These are phyloP conservation scores for Komagataella mondaviorum DNA, from an alignment of 805 yeast species.

Conservation along the genomic window DNA sequence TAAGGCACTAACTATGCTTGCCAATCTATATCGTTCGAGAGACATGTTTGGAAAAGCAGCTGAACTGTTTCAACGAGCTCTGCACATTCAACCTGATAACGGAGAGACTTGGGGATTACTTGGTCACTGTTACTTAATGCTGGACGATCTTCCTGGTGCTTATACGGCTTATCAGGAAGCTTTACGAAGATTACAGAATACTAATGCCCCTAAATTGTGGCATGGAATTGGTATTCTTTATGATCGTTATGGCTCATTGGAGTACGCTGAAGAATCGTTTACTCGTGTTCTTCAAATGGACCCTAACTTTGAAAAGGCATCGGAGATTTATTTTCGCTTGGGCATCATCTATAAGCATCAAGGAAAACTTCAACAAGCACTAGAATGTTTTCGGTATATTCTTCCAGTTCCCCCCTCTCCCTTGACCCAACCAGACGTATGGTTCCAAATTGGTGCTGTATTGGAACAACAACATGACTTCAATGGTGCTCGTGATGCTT, in stretches of 20 bases:
- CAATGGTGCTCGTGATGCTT: conserved; percentile 87
- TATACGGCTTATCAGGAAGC: conserved; percentile 97
- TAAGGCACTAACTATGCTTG: conserved; percentile 73
- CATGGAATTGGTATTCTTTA: conserved; percentile 96
- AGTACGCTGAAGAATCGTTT: conserved; percentile 97
- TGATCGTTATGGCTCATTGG: conserved; percentile 91
- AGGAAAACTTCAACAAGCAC: conserved; percentile 69
- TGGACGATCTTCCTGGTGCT: conserved; percentile 91
- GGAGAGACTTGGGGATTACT: conserved; percentile 96
- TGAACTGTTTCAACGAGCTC: conserved; percentile 80
- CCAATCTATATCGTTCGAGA: conserved; percentile 75
- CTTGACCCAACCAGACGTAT: conserved; percentile 88
- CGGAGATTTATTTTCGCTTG: conserved; percentile 89
- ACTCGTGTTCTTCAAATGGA: conserved; percentile 92
- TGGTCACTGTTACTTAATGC: conserved; percentile 94
- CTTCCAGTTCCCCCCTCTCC: conserved; percentile 89
- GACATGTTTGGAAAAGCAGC: conserved; percentile 93
- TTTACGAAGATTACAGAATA: conserved; percentile 76
- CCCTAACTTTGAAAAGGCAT: conserved; percentile 90
- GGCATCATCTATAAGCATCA: conserved; percentile 97
- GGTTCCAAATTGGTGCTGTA: conserved; percentile 97
- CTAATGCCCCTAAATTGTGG: conserved; percentile 95
- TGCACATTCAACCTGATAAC: conserved; percentile 69
- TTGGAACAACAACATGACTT: conserved; percentile 89
- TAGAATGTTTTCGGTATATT: conserved; percentile 92